Evolutionary conservation across 2,329 filamentous ascomycete species (phyloP).

Genomic region (Bipolaris oryzae): DNA sequence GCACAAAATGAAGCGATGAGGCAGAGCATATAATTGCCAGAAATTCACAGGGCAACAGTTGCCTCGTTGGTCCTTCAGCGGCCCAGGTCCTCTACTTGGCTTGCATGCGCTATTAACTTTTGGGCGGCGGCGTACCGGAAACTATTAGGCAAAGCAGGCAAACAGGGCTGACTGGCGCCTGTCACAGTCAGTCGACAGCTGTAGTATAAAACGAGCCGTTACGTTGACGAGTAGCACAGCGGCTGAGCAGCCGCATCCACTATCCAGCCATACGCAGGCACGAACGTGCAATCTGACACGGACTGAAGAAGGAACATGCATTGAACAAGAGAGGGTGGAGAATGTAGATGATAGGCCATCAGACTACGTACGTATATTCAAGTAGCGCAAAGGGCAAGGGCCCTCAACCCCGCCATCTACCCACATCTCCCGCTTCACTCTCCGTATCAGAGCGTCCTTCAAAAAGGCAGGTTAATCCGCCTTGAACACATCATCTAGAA

Average conservation of each 20-base stretch:
- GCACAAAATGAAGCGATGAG: slow-evolving; percentile 2
- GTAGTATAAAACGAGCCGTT: background rate
- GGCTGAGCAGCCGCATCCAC: background rate
- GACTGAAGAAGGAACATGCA: background rate
- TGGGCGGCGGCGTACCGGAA: slow-evolving; percentile 13
- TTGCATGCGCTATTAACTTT: slow-evolving; percentile 15
- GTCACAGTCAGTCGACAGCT: background rate
- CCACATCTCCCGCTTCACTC: slow-evolving; percentile 12
- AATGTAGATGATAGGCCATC: background rate
- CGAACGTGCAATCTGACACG: background rate
- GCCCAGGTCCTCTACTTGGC: slow-evolving; percentile 14
- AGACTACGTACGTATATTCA: too few relatives aligned
- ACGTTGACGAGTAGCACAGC: background rate
- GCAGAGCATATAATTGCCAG: background rate
- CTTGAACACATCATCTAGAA: background rate
- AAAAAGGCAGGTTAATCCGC: background rate
- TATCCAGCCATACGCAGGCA: background rate
- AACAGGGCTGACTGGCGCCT: slow-evolving; percentile 17
- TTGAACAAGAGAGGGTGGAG: background rate
- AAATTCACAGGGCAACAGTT: slow-evolving; percentile 5
- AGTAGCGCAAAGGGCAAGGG: slow-evolving; percentile 1
- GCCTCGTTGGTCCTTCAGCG: background rate
- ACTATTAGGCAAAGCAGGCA: slow-evolving; percentile 28
- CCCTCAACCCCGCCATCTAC: slow-evolving; percentile 2
- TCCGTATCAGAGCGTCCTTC: background rate